Evolutionary conservation across 495 filamentous ascomycete species (phyloP).

Genomic region (Hypoxylon trugodes): DNA sequence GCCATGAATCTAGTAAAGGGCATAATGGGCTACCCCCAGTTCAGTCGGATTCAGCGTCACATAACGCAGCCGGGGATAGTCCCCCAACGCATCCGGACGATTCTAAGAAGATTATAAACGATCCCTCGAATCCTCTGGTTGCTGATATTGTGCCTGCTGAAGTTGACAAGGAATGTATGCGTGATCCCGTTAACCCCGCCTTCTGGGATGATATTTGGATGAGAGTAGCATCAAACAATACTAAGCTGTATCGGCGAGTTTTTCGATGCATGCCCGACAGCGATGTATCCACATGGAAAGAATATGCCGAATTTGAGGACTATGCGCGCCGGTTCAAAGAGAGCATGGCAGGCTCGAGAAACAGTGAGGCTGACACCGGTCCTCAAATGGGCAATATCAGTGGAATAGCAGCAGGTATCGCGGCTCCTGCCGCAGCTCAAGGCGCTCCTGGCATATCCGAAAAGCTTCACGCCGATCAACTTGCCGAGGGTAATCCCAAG

Average conservation of each 20-base stretch:
- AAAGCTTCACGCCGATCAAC: conserved; percentile 42
- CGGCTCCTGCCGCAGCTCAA: conserved; percentile 27
- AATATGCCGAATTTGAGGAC: conserved; percentile 86
- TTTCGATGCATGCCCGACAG: conserved; percentile 98
- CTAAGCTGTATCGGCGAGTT: conserved; percentile 87
- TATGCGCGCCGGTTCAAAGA: conserved; percentile 83
- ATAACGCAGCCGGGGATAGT: conserved; percentile 84
- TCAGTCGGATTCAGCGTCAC: conserved; percentile 53
- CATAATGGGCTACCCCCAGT: conserved; percentile 33
- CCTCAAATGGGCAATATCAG: conserved; percentile 46
- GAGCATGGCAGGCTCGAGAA: conserved; percentile 59
- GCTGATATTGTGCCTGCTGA: conserved; percentile 70
- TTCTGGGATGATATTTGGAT: conserved; percentile 93
- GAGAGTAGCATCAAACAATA: conserved; percentile 91
- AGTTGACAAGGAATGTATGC: conserved; percentile 66
- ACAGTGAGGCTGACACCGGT: conserved; percentile 49
- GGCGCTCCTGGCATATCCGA: conserved; percentile 41
- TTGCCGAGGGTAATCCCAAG: conserved; percentile 44
- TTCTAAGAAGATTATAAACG: conserved; percentile 44
- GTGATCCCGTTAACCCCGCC: conserved; percentile 79
- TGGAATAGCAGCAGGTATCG: conserved; percentile 41
- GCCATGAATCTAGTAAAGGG: conserved; percentile 26
- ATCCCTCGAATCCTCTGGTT: conserved; percentile 62
- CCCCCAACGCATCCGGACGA: conserved; percentile 60
- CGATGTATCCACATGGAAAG: conserved; percentile 91